Evolutionary conservation across 192 early-diverging fungal species (phyloP).

Genomic region (Coemansia sp.): DNA sequence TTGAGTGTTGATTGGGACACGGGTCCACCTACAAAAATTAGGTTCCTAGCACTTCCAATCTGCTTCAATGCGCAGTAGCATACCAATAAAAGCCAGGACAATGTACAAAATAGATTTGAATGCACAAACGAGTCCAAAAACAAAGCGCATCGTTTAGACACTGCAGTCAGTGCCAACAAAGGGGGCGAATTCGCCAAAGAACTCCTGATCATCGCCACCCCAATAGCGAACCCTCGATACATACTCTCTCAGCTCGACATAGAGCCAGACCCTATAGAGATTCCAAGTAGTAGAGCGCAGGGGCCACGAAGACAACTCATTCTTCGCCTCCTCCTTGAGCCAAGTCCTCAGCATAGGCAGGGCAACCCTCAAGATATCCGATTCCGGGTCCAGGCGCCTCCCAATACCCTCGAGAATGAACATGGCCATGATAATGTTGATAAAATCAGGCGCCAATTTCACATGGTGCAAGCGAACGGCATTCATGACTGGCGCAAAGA

Average conservation of each 20-base stretch:
- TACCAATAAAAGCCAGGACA: slow-evolving; percentile 3
- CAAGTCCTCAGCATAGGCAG: slow-evolving; percentile 68
- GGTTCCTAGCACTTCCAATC: background rate
- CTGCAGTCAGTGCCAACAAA: slow-evolving; percentile 43
- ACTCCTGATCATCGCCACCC: slow-evolving; percentile 46
- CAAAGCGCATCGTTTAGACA: background rate
- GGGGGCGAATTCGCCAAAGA: slow-evolving; percentile 48
- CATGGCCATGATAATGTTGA: slow-evolving; percentile 88
- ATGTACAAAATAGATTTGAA: slow-evolving; percentile 1
- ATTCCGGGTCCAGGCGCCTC: slow-evolving; percentile 79
- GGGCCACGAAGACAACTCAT: slow-evolving; percentile 19
- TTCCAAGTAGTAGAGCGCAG: slow-evolving; percentile 21
- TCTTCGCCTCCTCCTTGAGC: slow-evolving; percentile 36
- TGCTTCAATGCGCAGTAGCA: background rate
- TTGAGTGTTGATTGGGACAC: background rate
- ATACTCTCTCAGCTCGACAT: slow-evolving; percentile 49
- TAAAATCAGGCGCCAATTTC: slow-evolving; percentile 91
- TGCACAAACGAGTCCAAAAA: background rate
- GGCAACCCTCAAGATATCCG: slow-evolving; percentile 85
- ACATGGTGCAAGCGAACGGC: slow-evolving; percentile 93
- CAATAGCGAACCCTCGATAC: slow-evolving; percentile 34
- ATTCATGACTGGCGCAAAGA: slow-evolving; percentile 76
- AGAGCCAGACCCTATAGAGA: slow-evolving; percentile 46
- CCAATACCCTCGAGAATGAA: slow-evolving; percentile 96
- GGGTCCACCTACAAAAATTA: background rate